Evolutionary conservation across 2,329 filamentous ascomycete genomes (phyloP).

Genomic region (Pyrenophora tritici-repentis): DNA sequence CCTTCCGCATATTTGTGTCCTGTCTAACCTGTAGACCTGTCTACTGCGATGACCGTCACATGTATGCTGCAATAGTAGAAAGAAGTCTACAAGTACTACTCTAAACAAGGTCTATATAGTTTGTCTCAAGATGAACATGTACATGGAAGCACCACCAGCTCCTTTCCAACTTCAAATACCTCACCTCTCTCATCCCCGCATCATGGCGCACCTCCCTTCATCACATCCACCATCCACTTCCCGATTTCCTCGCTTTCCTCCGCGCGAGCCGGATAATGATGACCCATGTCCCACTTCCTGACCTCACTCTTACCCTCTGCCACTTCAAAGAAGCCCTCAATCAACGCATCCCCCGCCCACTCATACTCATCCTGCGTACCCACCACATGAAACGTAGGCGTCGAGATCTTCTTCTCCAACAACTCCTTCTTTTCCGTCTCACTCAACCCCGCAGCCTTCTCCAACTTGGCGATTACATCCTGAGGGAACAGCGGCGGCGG

Average conservation of each 20-base stretch:
- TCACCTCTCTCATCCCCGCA: background rate
- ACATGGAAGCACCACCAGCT: too few relatives aligned
- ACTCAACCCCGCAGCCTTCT: background rate
- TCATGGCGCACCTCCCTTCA: background rate
- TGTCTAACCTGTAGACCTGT: too few relatives aligned
- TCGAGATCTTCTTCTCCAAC: slow-evolving; percentile 24
- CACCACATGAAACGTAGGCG: slow-evolving; percentile 41
- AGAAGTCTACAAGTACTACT: too few relatives aligned
- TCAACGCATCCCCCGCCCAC: slow-evolving; percentile 39
- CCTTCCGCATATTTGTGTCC: too few relatives aligned
- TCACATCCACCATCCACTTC: slow-evolving; percentile 29
- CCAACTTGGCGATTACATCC: slow-evolving; percentile 10
- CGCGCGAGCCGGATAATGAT: slow-evolving; percentile 41
- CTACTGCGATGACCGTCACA: too few relatives aligned
- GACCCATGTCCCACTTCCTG: slow-evolving; percentile 39
- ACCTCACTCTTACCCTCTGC: slow-evolving; percentile 31
- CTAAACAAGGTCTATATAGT: too few relatives aligned
- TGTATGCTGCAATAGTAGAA: too few relatives aligned
- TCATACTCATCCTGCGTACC: slow-evolving; percentile 43
- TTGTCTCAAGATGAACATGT: too few relatives aligned
- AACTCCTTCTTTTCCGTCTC: slow-evolving; percentile 16
- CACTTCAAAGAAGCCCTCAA: slow-evolving; percentile 34
- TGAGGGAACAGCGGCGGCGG: slow-evolving; percentile 38
- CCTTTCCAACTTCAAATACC: background rate
- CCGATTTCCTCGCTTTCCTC: slow-evolving; percentile 40